These are phyloP conservation scores for Nakazawaea holstii DNA, from an alignment of 805 yeast genomes.

Conservation along the genomic window DNA sequence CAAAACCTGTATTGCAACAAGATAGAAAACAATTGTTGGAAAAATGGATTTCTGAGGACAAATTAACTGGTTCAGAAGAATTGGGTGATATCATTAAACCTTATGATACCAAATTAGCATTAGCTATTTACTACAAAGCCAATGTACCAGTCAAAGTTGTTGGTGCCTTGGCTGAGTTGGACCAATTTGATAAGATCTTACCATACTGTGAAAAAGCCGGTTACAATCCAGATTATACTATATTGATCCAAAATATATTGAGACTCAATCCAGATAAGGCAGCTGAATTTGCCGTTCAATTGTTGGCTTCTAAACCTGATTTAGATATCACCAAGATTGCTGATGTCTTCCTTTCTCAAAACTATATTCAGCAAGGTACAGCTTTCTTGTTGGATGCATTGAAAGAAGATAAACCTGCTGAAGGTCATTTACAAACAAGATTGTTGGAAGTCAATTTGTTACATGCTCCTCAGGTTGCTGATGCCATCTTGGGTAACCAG, in stretches of 20 bases:
- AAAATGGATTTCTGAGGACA: conserved; percentile 94
- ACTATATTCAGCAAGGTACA: conserved; percentile 95
- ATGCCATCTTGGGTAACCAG: conserved; percentile 92
- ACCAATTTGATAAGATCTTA: conserved; percentile 91
- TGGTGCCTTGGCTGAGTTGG: conserved; percentile 86
- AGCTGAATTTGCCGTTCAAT: conserved; percentile 89
- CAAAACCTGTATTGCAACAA: conserved; percentile 92
- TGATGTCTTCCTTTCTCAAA: conserved; percentile 91
- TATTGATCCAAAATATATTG: conserved; percentile 82
- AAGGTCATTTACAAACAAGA: conserved; percentile 93
- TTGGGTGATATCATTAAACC: conserved; percentile 95
- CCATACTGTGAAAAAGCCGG: conserved; percentile 90
- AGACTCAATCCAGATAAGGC: conserved; percentile 97
- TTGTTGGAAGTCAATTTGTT: conserved; percentile 86
- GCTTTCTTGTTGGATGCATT: conserved; percentile 94
- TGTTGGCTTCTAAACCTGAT: conserved; percentile 57
- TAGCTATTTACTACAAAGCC: conserved; percentile 86
- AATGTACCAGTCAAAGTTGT: conserved; percentile 85
- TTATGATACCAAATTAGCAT: conserved; percentile 76
- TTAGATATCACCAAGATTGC: conserved; percentile 83
- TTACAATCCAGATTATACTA: conserved; percentile 85
- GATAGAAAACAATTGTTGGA: conserved; percentile 90
- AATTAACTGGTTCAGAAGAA: conserved; percentile 92
- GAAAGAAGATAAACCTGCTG: conserved; percentile 89
- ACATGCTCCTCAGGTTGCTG: conserved; percentile 99